Evolutionary conservation across 495 filamentous ascomycete genomes (phyloP), one percentile per base, ranked within the genome.

Genomic region (Hyaloscypha bicolor): DNA sequence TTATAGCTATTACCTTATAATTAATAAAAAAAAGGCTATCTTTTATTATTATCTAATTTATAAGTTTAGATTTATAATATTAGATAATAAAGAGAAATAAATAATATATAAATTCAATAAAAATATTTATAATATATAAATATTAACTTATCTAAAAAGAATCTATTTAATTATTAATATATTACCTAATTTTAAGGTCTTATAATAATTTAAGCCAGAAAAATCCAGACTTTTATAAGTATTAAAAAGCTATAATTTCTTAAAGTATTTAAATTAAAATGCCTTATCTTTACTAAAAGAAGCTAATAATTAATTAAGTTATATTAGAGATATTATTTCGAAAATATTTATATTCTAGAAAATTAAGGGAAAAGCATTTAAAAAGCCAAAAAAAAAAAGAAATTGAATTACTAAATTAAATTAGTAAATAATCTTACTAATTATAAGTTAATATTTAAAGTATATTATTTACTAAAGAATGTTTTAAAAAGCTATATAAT

Each of bases 81-180:
- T 63, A 57, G 35, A 62, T 58, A 48, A 59, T 57, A 67, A 62
- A 32, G 65, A 67, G 35, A 67, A 69, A 22, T 64, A 53, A 53
- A 64, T 61, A 52, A 59, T 53, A 60, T 69, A 69, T 51, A 69
- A 69, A 37, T 69, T 60, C 56, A 64, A 29, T 25, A 72, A n/a
- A 75, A 62, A 9, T 69, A 63, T 9, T 79, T 76, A 63, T 78
- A 81, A 68, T 78, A 52, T 61, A 52, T 79, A 74, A 74, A 79
- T 79, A 79, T 79, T 75, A 19, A 64, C 60, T 45, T 78, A 81
- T 55, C 75, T 79, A 76, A n/a, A n/a, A n/a, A n/a, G n/a, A n/a
- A n/a, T n/a, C n/a, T n/a, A n/a, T n/a, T n/a, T n/a, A n/a, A n/a
- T 74, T 66, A 77, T 83, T 53, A 71, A 79, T 69, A 63, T 76